Base-by-base conservation (phyloP, 768 basidiomycete genomes). In the Udeniomyces megalosporus region DNA sequence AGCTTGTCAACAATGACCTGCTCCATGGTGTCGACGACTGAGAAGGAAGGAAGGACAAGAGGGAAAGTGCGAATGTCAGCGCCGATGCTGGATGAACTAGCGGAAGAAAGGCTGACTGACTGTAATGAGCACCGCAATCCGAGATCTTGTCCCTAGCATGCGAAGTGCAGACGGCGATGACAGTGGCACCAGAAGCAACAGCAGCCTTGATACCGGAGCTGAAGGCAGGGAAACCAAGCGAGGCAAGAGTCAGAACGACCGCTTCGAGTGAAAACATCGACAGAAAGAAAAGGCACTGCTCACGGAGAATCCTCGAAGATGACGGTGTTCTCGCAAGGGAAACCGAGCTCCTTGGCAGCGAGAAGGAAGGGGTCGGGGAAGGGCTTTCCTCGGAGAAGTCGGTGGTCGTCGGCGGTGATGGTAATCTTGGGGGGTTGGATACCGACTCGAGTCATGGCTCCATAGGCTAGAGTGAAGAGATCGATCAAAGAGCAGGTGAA, bases 351-450 rank as follows among this genome's bases (percentile, higher is more conserved):
- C 50, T 69, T 62, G 38, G 74, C 74, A 24, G 74, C 74, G 49
- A 75, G 70, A 53, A 75, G 69, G 71, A 75, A 75, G 6, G 74
- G 73, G 48, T 69, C 66, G 29, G 68, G 74, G 70, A 69, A 69
- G 22, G 74, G 74, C 69, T 75, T 74, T 44, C 73, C 73, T 34
- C 51, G 80, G 69, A 82, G 81, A 67, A 85, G 77, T 35, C 84
- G 81, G 67, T 82, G 80, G 76, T 85, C 83, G 70, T 85, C 84
- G 46, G 83, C 84, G 29, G 84, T 86, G 72, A 86, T 83, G 31
- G 83, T 85, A 45, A 85, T 79, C 50, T 75, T 71, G 26, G 84
- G 84, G 8, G 82, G 81, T 1, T 75, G 76, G 72, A 85, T 85
- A 14, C 82, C 83, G 31, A 83, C 84, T 50, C 83, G 81, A 4